Conservation (phyloP, 2,329 filamentous ascomycete species). For the Thielaviopsis euricoi region DNA sequence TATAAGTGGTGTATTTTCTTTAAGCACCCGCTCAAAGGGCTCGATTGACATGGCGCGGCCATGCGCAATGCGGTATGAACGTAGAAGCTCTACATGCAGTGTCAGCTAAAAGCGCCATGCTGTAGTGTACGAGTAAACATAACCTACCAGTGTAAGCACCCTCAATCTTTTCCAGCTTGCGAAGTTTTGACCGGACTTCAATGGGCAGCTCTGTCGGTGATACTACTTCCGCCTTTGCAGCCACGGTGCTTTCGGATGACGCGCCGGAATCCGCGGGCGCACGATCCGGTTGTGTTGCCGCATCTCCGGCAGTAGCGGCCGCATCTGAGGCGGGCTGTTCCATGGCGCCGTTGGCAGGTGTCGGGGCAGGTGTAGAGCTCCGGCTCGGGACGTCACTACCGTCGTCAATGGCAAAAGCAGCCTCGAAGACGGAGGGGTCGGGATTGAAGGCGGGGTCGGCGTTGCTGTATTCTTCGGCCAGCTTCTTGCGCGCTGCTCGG, state of each 20-base stretch:
- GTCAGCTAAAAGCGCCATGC: neutral
- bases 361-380: conserved; percentile 20
- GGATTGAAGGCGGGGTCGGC: conserved; percentile 36
- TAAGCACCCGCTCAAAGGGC: conserved; percentile 77
- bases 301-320: neutral
- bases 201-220: conserved; percentile 43
- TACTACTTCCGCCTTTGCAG: conserved; percentile 11
- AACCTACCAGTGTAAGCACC: conserved; percentile 62
- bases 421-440: conserved; percentile 77
- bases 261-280: conserved; percentile 12
- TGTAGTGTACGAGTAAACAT: neutral
- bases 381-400: conserved; percentile 46
- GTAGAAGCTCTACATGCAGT: conserved; percentile 52
- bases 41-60: conserved; percentile 75
- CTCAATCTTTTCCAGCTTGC: conserved; percentile 82
- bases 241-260: conserved; percentile 5
- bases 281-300: conserved; percentile 12
- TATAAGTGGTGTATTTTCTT: conserved; percentile 81
- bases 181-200: conserved; percentile 59
- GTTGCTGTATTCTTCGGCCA: conserved; percentile 16
- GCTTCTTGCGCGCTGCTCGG: conserved; percentile 21
- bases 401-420: conserved; percentile 67
- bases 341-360: neutral
- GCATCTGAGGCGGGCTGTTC: neutral
- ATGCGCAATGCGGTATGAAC: conserved; percentile 85